These are phyloP conservation scores for Podila epigama DNA, from an alignment of 192 early-diverging fungal species.

Conservation along the genomic window DNA sequence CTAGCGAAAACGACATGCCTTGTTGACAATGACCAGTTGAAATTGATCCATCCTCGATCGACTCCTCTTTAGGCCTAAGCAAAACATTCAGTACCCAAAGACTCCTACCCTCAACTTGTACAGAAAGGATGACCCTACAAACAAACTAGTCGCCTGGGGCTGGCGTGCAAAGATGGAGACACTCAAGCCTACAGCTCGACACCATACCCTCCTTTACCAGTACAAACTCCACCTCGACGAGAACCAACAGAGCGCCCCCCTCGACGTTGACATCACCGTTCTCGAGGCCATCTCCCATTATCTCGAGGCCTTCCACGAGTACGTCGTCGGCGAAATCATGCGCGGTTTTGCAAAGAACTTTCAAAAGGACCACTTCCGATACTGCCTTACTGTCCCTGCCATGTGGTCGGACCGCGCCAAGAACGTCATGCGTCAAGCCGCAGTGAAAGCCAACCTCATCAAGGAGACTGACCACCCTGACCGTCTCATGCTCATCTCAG, in stretches of 20 bases:
- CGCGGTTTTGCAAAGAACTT: constrained; percentile 50
- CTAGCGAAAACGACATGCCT: background rate
- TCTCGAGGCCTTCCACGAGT: constrained; percentile 42
- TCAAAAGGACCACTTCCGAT: constrained; percentile 43
- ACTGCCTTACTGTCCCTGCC: constrained; percentile 17
- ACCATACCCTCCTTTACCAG: constrained; percentile 48
- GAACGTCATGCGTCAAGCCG: constrained; percentile 43
- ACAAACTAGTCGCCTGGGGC: constrained; percentile 16
- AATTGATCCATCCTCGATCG: background rate
- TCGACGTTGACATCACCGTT: constrained; percentile 51
- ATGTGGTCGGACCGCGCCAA: constrained; percentile 41
- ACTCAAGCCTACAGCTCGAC: constrained; percentile 22
- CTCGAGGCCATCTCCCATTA: constrained; percentile 49
- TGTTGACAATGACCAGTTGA: background rate
- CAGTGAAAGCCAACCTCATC: constrained; percentile 43
- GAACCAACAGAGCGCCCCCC: constrained; percentile 25
- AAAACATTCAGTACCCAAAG: constrained; percentile 46
- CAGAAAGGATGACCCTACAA: constrained; percentile 7
- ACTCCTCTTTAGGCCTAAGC: constrained; percentile 20
- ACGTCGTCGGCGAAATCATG: constrained; percentile 44
- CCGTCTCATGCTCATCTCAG: constrained; percentile 46
- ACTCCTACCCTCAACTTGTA: constrained; percentile 40
- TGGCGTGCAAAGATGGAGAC: constrained; percentile 28
- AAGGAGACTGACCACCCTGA: constrained; percentile 30
- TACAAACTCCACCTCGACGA: constrained; percentile 57